Percentiles rank a stretch among this genome's conserved stretches.
Conservation (phyloP, 1,284 basidiomycete genomes). For the Chondrostereum purpureum region DNA sequence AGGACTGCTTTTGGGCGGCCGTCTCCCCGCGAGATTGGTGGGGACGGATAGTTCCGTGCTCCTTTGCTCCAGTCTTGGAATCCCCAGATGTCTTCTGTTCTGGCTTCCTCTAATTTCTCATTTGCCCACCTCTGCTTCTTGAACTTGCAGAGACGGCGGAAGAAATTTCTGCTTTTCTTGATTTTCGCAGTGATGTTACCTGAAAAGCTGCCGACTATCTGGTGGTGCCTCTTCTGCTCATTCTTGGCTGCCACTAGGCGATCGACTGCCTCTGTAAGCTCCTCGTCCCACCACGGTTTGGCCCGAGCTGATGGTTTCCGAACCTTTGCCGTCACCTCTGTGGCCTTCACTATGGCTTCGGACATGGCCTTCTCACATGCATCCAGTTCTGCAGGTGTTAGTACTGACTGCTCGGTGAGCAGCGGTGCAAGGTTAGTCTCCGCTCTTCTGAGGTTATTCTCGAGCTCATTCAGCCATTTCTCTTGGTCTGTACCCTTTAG, state of each 20-base stretch:
- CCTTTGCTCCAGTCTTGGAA: constrained; percentile 15
- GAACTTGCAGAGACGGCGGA: constrained; percentile 10
- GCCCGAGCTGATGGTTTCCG: constrained; percentile 6
- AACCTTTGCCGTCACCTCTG: constrained; percentile 3
- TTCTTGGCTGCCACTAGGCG: constrained; percentile 6
- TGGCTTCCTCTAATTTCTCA: constrained; percentile 10
- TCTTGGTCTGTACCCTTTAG: constrained; percentile 6
- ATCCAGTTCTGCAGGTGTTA: neutral
- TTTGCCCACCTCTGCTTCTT: constrained; percentile 13
- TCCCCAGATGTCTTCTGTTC: constrained; percentile 13
- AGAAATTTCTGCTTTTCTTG: constrained; percentile 5
- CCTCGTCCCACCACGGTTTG: constrained; percentile 14
- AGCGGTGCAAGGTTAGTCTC: neutral
- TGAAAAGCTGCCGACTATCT: neutral
- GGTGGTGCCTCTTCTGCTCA: constrained; percentile 1
- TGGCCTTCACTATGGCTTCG: constrained; percentile 7
- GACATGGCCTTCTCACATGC: constrained; percentile 6
- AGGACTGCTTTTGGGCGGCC: constrained; percentile 8
- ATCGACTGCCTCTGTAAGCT: constrained; percentile 4
- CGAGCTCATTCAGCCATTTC: too few species aligned
- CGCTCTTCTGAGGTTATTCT: too few species aligned
- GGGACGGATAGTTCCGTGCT: constrained; percentile 14
- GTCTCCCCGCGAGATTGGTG: constrained; percentile 8
- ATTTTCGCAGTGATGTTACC: neutral
- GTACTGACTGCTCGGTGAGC: neutral